phyloP scores from a whole-genome alignment of 2,329 filamentous ascomycete genomes.

The Phialophora expanda region DNA sequence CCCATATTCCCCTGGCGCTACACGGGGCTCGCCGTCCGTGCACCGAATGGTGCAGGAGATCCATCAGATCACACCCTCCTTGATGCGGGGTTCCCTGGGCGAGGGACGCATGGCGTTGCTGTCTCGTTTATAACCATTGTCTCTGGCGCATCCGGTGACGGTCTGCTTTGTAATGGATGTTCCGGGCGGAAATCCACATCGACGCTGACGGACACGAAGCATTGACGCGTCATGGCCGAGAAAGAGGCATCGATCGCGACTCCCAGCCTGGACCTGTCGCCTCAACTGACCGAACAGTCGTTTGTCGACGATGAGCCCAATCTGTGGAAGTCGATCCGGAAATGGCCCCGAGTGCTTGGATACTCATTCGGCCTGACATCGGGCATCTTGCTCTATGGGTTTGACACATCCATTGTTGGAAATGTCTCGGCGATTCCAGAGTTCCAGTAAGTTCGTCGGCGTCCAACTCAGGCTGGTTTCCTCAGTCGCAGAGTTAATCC shows the following conservation, averaged over 20 bases:
- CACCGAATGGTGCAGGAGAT: background rate
- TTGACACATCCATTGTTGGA: constrained; percentile 45
- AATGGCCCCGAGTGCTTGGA: constrained; percentile 30
- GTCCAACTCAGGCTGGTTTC: background rate
- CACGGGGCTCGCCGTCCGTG: background rate
- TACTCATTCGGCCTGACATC: constrained; percentile 30
- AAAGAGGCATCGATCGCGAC: constrained; percentile 3
- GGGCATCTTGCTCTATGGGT: constrained; percentile 44
- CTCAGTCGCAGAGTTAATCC: background rate
- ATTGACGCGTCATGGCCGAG: constrained; percentile 8
- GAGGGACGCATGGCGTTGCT: background rate
- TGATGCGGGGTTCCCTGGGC: background rate
- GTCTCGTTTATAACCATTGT: background rate
- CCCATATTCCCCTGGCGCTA: background rate
- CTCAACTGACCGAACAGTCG: constrained; percentile 11
- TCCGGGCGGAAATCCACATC: background rate
- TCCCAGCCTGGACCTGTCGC: constrained; percentile 12
- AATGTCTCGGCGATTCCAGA: constrained; percentile 42
- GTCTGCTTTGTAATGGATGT: background rate
- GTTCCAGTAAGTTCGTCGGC: constrained; percentile 37
- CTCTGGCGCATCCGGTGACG: background rate
- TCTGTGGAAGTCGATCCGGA: constrained; percentile 28
- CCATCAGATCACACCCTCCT: background rate
- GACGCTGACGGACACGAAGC: background rate
- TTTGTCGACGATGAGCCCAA: constrained; percentile 19